Evolutionary conservation across 2,329 filamentous ascomycete species (phyloP), one percentile per base, ranked within the genome.

Genomic region (Epichloe gansuensis): DNA sequence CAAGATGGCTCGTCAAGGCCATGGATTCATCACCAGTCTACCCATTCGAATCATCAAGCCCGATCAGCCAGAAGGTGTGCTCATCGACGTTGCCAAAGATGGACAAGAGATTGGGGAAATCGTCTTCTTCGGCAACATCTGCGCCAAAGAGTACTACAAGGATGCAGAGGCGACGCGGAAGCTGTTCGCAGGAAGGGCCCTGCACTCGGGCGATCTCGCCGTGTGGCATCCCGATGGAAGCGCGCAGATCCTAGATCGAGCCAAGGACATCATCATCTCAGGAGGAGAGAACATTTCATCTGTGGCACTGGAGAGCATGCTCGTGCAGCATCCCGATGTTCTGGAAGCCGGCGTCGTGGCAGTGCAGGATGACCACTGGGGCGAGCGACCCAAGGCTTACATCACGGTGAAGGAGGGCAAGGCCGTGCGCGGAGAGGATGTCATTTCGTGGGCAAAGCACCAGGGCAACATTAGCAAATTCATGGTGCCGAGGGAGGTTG

Each of bases 261-360:
- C 89, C 13, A 98, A 98, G 73, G 93, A 98, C 65, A 96, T 98
- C 51, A 98, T 98, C 63, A 98, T 98, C 57, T 94, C 88, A 51
- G 91, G 91, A 46, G 93, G 93, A 53, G 93, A 98, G 69, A 98
- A 98, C 67, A 97, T 98, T 56, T 95, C 88, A 3, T 94, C 88
- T 0, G 86, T 98, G 1, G 90, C 93, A 0, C 77, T 98, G 3
- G 93, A 98, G 70, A 82, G 84, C 55, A 88, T 95, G 83, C 78
- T 98, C 1, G 85, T 85, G 5, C 85, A 88, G 48, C 93, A 98
- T 65, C 89, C 91, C 0, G 82, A 88, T 58, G 81, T 98, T 39
- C 80, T 98, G 25, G 93, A 98, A 72, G 91, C 86, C 1, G 93
- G 89, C 39, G 91, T 96, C 35, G 88, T 96, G 5, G 87, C 88